Conservation (phyloP, 1,284 basidiomycete species). For the Abortiporus biennis region DNA sequence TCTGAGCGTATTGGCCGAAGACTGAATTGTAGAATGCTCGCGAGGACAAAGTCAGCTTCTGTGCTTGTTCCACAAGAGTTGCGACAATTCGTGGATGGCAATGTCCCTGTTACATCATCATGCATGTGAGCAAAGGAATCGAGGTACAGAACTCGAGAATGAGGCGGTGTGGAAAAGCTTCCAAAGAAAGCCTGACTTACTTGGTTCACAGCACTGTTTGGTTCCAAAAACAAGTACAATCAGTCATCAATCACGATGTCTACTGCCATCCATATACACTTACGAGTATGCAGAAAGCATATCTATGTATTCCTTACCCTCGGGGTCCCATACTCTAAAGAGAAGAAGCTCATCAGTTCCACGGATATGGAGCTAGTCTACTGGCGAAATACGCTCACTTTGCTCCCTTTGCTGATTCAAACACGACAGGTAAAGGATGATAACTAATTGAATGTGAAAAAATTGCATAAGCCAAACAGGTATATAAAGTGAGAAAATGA, state of each 20-base stretch:
- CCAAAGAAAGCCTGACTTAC: too few species aligned
- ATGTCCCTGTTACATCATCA: slow-evolving; percentile 57
- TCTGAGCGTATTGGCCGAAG: slow-evolving; percentile 86
- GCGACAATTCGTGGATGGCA: slow-evolving; percentile 90
- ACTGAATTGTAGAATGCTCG: slow-evolving; percentile 95
- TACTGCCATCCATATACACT: slow-evolving; percentile 28
- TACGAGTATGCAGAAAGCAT: slow-evolving; percentile 98
- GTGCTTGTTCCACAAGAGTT: slow-evolving; percentile 81
- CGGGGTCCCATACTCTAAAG: slow-evolving; percentile 89
- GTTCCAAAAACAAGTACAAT: too few species aligned
- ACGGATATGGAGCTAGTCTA: slow-evolving; percentile 8
- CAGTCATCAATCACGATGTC: neutral
- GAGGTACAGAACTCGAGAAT: too few species aligned
- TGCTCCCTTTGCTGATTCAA: slow-evolving; percentile 85
- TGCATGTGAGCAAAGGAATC: too few species aligned
- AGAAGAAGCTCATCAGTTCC: slow-evolving; percentile 15
- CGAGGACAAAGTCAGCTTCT: slow-evolving; percentile 89
- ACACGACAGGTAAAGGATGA: slow-evolving; percentile 93
- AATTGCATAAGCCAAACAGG: slow-evolving; percentile 8
- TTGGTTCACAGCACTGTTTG: slow-evolving; percentile 78
- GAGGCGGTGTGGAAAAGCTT: too few species aligned
- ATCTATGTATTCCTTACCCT: slow-evolving; percentile 89
- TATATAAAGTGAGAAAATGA: slow-evolving; percentile 17
- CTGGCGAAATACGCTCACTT: slow-evolving; percentile 56
- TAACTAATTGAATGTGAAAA: slow-evolving; percentile 65